Evolutionary conservation across 2,329 filamentous ascomycete genomes (phyloP), one percentile per base, ranked within the genome.

Genomic region (Elsinoe perseae): DNA sequence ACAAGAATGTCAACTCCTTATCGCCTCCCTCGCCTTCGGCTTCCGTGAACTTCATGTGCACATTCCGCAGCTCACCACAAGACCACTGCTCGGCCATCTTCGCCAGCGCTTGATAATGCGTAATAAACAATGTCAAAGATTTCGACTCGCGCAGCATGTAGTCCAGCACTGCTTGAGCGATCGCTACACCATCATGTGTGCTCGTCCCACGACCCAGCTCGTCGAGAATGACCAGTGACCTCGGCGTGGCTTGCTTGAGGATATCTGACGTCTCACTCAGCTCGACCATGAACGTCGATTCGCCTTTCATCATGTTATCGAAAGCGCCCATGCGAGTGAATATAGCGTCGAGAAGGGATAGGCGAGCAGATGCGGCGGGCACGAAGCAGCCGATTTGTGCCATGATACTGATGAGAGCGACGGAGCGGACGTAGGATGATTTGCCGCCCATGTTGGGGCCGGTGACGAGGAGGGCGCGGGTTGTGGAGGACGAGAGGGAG

Each of bases 361-460:
- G 79, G 2, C 76, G 73, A 23, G 92, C 83, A 2, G 82, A 78
- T 25, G 80, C 77, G 20, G 92, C 92, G 1, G 93, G 93, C 0
- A 98, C 90, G 70, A 91, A 98, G 34, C 88, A 95, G 52, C 93
- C 93, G 61, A 96, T 86, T 68, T 98, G 93, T 6, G 89, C 90
- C 75, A 98, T 91, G 65, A 98, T 91, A 48, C 87, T 82, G 60
- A 97, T 89, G 5, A 98, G 82, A 8, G 93, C 92, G 43, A 95
- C 84, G 62, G 91, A 88, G 54, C 93, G 89, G 20, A 98, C 92
- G 70, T 95, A 98, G 57, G 87, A 93, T n/a, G 89, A 95, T 69
- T 98, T 98, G 57, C 93, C 93, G 65, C 93, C 93, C 93, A 98
- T 98, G 74, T 98, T 98, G 27, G 93, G 93, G 0, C 93, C 93